Base-by-base conservation (phyloP, 1,284 basidiomycete genomes). In the Ceratobasidium theobromae region DNA sequence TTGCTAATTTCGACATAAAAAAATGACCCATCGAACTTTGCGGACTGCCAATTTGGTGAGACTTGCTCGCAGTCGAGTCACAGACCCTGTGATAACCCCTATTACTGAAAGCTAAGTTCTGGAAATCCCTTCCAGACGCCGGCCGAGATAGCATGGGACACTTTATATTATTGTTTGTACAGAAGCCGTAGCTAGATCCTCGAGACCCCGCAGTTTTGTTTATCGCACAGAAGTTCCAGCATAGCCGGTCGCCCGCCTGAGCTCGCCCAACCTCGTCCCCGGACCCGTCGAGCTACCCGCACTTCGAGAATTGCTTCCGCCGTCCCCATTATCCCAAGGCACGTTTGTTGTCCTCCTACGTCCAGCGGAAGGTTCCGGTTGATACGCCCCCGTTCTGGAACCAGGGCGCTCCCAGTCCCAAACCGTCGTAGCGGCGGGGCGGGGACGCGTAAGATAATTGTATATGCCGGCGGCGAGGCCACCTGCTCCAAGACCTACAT, bases 401-500 rank as follows among this genome's bases (percentile, higher is more conserved):
- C 27, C 21, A 11, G 57, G 35, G 1, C 57, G 57, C 23, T 60
- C 45, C 57, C 57, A 60, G 32, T 60, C 57, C 43, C 45, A 60
- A 1, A 45, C 21, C n/a, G 41, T 12, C 5, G 16, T 5, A 21
- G 32, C 40, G 12, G 57, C 30, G 45, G 33, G 16, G 28, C 4
- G 28, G 30, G 28, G 43, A 23, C 21, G 32, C n/a, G 43, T 60
- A 21, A 60, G 43, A 45, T 35, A 43, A 45, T 49, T 67, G 21
- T 23, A 69, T 33, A 74, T 57, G 45, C 74, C 74, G 4, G 74
- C 71, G 0, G 72, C 78, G 0, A 73, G 69, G 33, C 74, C 77
- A 12, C 78, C 79, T 0, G 75, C 69, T 2, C 75, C 76, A n/a
- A 77, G 69, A 41, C 79, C 57, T 60, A 27, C 11, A 35, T 6